Evolutionary conservation across 129 eudicot species (phyloP), one percentile per base, ranked within the genome.

Genomic region (Pulicaria dysenterica): DNA sequence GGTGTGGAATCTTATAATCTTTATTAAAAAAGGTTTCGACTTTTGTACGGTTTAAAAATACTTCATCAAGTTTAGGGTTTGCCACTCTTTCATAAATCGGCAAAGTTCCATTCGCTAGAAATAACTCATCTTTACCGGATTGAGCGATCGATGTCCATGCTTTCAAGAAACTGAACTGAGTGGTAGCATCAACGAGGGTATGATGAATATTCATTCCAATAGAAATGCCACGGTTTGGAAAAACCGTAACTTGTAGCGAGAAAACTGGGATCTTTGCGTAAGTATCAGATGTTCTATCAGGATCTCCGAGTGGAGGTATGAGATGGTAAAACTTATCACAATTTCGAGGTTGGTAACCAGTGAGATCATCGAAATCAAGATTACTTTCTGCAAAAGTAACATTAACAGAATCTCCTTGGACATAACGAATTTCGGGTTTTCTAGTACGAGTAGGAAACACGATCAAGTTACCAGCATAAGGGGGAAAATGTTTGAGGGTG

Each of bases 391-490:
- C 58, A 7, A 67, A 67, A 1, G 72, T 67, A 48, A 67, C 44
- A 2, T 7, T 13, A 14, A 67, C 45, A 31, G 13, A 46, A 67
- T 67, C 58, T 5, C 72, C 72, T 31, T 67, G 58, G 5, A 10
- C 72, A 5, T 13, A 34, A 47, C 72, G 72, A 5, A 67, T 67
- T 47, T 67, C 72, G 45, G 72, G 72, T 1, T 15, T 67, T 67
- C 14, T 48, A 24, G 46, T 31, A 47, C 7, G 42, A 47, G 40
- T 46, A 47, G 58, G 34, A 37, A 67, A 67, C 19, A 67, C 24
- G 8, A 37, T 24, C 3, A 67, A 37, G 5, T 67, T 67, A 12
- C 72, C 56, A 5, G 19, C 72, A 36, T 19, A 47, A 3, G 72
- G 72, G 72, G 24, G 48, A 3, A 67, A 47, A 31, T 67, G 44